Conservation (phyloP, 2,329 filamentous ascomycete genomes). For the Ceratocystis papillata region DNA sequence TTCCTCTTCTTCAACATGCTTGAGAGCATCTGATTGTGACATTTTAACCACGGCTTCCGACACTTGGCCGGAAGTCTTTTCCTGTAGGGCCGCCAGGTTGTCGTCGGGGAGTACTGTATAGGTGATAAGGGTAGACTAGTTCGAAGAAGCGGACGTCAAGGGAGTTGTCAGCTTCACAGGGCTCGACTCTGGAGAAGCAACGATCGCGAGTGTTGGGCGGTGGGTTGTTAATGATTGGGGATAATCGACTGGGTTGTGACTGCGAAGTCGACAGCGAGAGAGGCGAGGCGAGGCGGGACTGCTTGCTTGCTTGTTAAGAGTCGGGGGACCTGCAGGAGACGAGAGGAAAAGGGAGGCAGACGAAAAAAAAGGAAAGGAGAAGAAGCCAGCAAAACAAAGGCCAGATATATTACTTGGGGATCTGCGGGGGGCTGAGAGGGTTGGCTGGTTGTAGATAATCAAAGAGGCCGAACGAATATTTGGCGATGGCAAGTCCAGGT, state of each 20-base stretch:
- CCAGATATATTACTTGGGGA: neutral
- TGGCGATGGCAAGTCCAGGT: neutral
- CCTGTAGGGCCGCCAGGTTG: constrained; percentile 54
- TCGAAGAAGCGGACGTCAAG: constrained; percentile 8
- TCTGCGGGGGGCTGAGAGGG: neutral
- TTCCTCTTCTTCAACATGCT: constrained; percentile 42
- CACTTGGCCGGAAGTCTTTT: constrained; percentile 51
- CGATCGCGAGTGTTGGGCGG: neutral
- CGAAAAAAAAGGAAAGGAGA: constrained; percentile 3
- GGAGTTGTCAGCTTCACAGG: neutral
- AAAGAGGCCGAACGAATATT: neutral
- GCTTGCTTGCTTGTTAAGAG: neutral
- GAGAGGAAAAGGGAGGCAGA: neutral
- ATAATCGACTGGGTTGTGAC: neutral
- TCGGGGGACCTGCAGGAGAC: neutral
- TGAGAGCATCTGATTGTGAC: constrained; percentile 56
- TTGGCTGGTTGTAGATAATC: neutral
- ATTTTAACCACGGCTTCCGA: constrained; percentile 57
- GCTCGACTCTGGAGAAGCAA: neutral
- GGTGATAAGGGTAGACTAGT: neutral
- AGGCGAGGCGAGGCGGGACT: neutral
- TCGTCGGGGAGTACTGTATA: constrained; percentile 24
- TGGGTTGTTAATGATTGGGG: too few relatives aligned
- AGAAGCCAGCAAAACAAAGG: constrained; percentile 1
- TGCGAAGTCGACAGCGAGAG: neutral